These are phyloP conservation scores for Phytophthora sojae DNA, from an alignment of 352 stramenopile species.

Conservation along the genomic window DNA sequence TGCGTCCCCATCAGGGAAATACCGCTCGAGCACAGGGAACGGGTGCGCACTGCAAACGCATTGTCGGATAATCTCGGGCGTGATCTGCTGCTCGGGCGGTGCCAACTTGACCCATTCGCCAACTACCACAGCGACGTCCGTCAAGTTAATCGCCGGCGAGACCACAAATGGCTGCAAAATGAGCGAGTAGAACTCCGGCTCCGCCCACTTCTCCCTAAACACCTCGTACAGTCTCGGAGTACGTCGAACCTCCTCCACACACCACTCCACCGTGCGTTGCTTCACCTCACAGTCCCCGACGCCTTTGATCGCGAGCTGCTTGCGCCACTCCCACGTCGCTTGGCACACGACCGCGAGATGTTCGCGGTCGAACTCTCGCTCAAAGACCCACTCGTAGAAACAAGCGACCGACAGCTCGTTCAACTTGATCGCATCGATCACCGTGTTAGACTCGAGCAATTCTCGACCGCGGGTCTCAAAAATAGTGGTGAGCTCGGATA, in stretches of 20 bases:
- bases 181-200: slow-evolving; percentile 44
- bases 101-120: slow-evolving; percentile 30
- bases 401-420: slow-evolving; percentile 32
- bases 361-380: slow-evolving; percentile 24
- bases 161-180: slow-evolving; percentile 46
- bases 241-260: slow-evolving; percentile 28
- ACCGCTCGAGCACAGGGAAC: slow-evolving; percentile 41
- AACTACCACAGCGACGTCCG: slow-evolving; percentile 35
- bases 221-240: slow-evolving; percentile 35
- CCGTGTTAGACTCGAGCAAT: slow-evolving; percentile 14
- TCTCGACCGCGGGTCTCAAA: slow-evolving; percentile 33
- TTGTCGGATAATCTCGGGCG: slow-evolving; percentile 38
- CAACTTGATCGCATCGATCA: slow-evolving; percentile 34
- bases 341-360: slow-evolving; percentile 27
- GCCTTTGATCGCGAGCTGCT: slow-evolving; percentile 45
- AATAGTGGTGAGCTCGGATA: slow-evolving; percentile 30
- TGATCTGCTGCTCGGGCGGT: slow-evolving; percentile 19
- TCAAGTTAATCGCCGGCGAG: slow-evolving; percentile 44
- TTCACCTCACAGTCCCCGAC: slow-evolving; percentile 27
- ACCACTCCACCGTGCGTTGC: slow-evolving; percentile 34
- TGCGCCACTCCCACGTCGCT: slow-evolving; percentile 45
- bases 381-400: slow-evolving; percentile 46
- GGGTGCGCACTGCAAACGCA: slow-evolving; percentile 41
- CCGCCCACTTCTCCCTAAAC: slow-evolving; percentile 36
- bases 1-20: slow-evolving; percentile 27